Conservation (phyloP, 371 early-diverging fungal genomes). For the Syncephalastrum racemosum region DNA sequence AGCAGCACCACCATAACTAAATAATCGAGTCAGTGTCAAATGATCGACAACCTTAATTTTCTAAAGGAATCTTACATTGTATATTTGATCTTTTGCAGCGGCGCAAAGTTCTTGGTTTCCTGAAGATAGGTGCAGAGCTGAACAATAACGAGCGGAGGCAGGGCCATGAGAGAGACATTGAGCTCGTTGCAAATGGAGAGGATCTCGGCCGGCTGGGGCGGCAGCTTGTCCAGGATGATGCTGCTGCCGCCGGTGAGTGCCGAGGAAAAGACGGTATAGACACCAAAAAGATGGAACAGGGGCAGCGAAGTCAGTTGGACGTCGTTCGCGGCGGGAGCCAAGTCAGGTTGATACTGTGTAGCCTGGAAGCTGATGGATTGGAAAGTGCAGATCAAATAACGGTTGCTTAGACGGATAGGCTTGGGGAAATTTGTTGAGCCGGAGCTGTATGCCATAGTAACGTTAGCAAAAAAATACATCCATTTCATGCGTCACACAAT, state of each 20-base stretch:
- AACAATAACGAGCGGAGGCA: constrained; percentile 10
- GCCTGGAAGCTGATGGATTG: background rate
- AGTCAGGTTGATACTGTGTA: too few species aligned
- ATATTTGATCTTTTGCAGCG: constrained; percentile 1
- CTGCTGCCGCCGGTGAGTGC: constrained; percentile 9
- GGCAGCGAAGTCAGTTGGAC: constrained; percentile 5
- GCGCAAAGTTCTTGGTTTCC: constrained; percentile 2
- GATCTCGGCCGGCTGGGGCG: constrained; percentile 6
- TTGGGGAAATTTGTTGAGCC: constrained; percentile 30
- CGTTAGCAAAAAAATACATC: background rate
- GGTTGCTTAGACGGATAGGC: constrained; percentile 30
- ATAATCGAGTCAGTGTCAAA: too few species aligned
- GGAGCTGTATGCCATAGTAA: constrained; percentile 10
- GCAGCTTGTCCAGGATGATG: constrained; percentile 6
- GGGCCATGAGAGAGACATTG: constrained; percentile 1
- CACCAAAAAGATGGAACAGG: constrained; percentile 19
- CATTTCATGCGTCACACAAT: background rate
- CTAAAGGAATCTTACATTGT: background rate
- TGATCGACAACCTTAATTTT: too few species aligned
- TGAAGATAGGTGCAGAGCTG: constrained; percentile 9
- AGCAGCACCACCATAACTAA: constrained; percentile 15
- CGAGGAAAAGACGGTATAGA: background rate
- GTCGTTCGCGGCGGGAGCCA: background rate
- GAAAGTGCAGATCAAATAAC: constrained; percentile 11
- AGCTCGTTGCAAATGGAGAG: background rate